Percentiles rank a stretch among this genome's conserved stretches.
Evolutionary conservation across 352 stramenopile species (phyloP).

Genomic region (Phytophthora ramorum): DNA sequence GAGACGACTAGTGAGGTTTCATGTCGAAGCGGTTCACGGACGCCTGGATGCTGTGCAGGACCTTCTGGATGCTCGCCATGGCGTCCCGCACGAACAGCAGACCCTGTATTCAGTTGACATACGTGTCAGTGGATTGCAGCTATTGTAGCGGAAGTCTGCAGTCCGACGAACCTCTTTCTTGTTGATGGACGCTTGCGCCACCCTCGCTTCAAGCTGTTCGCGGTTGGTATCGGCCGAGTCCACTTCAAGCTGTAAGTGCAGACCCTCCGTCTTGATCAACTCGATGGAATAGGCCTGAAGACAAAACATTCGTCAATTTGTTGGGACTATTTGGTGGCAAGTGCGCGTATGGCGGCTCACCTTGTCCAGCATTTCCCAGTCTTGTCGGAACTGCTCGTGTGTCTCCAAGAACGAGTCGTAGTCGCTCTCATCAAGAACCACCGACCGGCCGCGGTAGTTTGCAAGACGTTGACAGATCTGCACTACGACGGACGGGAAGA

Average conservation of each 20-base stretch:
- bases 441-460: constrained; percentile 53
- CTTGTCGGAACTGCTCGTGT: constrained; percentile 50
- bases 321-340: background rate
- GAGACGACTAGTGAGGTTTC: constrained; percentile 18
- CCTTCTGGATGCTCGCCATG: constrained; percentile 57
- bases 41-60: constrained; percentile 46
- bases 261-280: constrained; percentile 55
- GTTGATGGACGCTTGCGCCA: constrained; percentile 25
- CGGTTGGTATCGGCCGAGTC: constrained; percentile 13
- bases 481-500: constrained; percentile 50
- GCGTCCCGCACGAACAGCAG: constrained; percentile 52
- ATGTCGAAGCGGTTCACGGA: constrained; percentile 49
- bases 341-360: constrained; percentile 9
- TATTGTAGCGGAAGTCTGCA: constrained; percentile 1
- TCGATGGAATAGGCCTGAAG: constrained; percentile 55
- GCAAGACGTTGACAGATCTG: constrained; percentile 66
- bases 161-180: constrained; percentile 47
- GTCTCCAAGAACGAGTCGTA: constrained; percentile 61
- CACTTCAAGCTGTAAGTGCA: constrained; percentile 48
- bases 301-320: constrained; percentile 2
- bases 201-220: constrained; percentile 29
- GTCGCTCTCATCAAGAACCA: constrained; percentile 71
- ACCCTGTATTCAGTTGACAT: constrained; percentile 16
- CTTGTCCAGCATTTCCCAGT: constrained; percentile 81
- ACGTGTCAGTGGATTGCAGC: background rate